Evolutionary conservation across 805 yeast species (phyloP), one percentile per base, ranked within the genome.

Genomic region (Yarrowia sp.): DNA sequence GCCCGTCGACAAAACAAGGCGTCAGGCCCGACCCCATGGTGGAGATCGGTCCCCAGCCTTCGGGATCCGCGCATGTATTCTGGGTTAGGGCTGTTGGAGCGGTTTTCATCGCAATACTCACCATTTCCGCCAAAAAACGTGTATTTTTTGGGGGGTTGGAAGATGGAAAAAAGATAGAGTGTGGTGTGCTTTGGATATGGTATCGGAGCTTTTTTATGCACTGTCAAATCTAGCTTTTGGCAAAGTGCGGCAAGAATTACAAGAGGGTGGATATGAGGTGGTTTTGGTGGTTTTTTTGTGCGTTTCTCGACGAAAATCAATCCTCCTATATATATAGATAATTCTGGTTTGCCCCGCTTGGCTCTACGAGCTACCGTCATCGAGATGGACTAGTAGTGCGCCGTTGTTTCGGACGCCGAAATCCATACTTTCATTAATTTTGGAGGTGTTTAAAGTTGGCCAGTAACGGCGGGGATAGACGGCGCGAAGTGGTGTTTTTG

Each of bases 1-100:
- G 68, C 17, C 79, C 81, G 14, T 76, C 76, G 61, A 73, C 65
- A 62, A 78, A 79, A 67, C 81, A 78, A n/a, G 78, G 75, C 16
- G 77, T 71, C 56, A 77, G 65, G 38, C 66, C 71, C 56, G 67
- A 71, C 38, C 67, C 68, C 21, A 49, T 65, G 11, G 68, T 68
- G 16, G 75, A 68, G 28, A 74, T 64, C 12, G 78, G 79, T 12
- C 78, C 78, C 78, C 78, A 75, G 22, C 78, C 79, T 32, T 71
- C 73, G 21, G 36, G 46, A 41, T 65, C 64, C 43, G 38, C 61
- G 38, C 68, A 67, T 14, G 64, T 43, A 36, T 62, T 54, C 61
- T 54, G 61, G 33, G 46, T 54, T 54, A 54, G 61, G 35, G 17
- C n/a, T 17, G 44, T 3, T 1, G 12, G 14, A 5, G 24, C 5